Percentiles rank a stretch among this genome's conserved stretches.
Evolutionary conservation across 139 green algal species (phyloP).

Genomic region (Monoraphidium neglectum): DNA sequence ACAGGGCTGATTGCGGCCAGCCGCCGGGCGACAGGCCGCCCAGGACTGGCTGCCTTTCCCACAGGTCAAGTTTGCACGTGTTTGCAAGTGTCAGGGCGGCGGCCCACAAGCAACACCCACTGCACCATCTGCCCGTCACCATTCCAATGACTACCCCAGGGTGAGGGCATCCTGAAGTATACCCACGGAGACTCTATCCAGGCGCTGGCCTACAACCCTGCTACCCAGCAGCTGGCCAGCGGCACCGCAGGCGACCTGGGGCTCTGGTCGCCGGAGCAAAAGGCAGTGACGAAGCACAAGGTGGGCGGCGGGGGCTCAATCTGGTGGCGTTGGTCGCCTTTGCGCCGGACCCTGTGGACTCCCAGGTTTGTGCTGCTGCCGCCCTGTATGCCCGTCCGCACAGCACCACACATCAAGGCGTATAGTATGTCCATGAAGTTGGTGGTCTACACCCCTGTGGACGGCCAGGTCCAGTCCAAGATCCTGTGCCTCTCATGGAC

Average conservation of each 20-base stretch:
- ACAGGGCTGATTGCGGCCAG: no score
- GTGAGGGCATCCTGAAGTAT: conserved; percentile 85
- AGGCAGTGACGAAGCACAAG: conserved; percentile 86
- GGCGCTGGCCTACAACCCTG: conserved; percentile 79
- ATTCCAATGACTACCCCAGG: conserved; percentile 34
- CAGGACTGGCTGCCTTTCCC: no score
- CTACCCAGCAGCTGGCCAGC: conserved; percentile 83
- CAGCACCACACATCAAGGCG: no score
- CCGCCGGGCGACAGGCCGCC: no score
- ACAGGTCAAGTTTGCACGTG: no score
- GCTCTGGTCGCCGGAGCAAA: conserved; percentile 85
- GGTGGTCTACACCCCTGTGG: no score
- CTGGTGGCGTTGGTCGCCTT: no score
- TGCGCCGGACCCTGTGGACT: no score
- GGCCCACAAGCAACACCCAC: background rate
- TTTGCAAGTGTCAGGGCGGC: no score
- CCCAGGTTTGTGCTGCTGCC: no score
- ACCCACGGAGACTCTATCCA: conserved; percentile 82
- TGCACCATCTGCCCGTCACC: background rate
- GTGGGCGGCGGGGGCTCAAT: conserved; percentile 41
- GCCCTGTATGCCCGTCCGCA: no score
- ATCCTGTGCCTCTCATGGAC: conserved; percentile 77
- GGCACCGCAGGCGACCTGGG: conserved; percentile 76
- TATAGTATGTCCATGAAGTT: no score
- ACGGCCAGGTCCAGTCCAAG: conserved; percentile 55